phyloP scores from a whole-genome alignment of 2,329 filamentous ascomycete species.

The Colletotrichum tabaci region DNA sequence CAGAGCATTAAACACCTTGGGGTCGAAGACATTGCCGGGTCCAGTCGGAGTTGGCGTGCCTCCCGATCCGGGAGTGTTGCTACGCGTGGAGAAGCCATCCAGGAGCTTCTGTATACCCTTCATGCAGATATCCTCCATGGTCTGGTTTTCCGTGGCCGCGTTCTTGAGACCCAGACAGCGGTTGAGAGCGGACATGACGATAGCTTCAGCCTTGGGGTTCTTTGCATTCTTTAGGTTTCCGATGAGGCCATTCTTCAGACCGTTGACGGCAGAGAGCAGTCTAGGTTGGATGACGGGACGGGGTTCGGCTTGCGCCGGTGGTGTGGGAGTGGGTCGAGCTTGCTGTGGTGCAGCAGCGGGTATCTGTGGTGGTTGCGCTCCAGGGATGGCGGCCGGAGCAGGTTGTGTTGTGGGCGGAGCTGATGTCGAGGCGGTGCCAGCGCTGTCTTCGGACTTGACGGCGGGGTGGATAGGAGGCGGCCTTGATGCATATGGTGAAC shows the following conservation, averaged over 20 bases:
- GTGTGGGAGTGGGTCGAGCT: conserved; percentile 38
- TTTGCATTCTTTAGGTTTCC: conserved; percentile 61
- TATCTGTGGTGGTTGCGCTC: conserved; percentile 36
- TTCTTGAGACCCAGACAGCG: conserved; percentile 65
- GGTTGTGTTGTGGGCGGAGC: conserved; percentile 26
- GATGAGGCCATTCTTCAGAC: conserved; percentile 63
- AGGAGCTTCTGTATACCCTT: conserved; percentile 60
- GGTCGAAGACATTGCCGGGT: conserved; percentile 47
- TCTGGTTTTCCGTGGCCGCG: conserved; percentile 60
- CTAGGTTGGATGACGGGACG: conserved; percentile 61
- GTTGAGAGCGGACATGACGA: conserved; percentile 68
- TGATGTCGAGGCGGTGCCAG: conserved; percentile 35
- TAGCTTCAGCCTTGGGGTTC: conserved; percentile 60
- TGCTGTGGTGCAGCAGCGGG: conserved; percentile 36
- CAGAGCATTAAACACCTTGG: conserved; percentile 59
- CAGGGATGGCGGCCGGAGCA: conserved; percentile 32
- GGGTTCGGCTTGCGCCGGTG: conserved; percentile 38
- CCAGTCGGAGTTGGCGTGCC: conserved; percentile 45
- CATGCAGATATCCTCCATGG: conserved; percentile 63
- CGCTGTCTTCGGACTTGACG: conserved; percentile 44
- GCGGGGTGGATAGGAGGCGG: conserved; percentile 44
- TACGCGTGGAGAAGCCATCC: conserved; percentile 57
- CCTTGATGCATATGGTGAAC: conserved; percentile 50
- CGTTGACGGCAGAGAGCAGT: conserved; percentile 58
- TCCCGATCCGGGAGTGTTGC: conserved; percentile 50